Conservation (phyloP, 1,284 basidiomycete species). For the Hymenochaete sp. region DNA sequence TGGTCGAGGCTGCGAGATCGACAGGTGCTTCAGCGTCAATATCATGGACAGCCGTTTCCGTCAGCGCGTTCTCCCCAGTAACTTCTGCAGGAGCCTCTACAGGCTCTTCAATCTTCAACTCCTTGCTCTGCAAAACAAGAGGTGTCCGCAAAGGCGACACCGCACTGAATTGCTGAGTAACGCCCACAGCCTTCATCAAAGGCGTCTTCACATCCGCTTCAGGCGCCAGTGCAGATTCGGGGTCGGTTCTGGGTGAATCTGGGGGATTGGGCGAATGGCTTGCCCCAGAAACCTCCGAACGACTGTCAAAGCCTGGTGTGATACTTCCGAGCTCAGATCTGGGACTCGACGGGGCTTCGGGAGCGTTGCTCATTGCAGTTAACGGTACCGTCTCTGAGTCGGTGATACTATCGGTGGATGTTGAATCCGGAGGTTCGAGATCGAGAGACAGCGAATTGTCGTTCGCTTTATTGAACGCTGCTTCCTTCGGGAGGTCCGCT, state of each 20-base stretch:
- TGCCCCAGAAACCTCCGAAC: conserved; percentile 17
- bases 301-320: conserved; percentile 14
- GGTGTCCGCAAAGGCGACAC: conserved; percentile 10
- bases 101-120: background rate
- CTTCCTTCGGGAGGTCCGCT: background rate
- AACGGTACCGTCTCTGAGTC: no score
- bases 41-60: conserved; percentile 3
- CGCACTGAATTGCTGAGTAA: background rate
- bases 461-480: no score
- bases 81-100: background rate
- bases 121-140: background rate
- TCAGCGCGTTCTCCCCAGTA: background rate
- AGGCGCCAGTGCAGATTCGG: conserved; percentile 2
- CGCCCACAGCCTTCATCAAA: background rate
- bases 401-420: no score
- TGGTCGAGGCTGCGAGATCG: background rate
- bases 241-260: conserved; percentile 14
- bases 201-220: conserved; percentile 9
- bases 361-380: conserved; percentile 9
- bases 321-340: conserved; percentile 11
- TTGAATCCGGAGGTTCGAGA: no score
- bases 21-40: conserved; percentile 2
- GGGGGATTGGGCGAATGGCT: conserved; percentile 13
- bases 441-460: no score
- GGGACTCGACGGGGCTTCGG: conserved; percentile 12